Conservation (phyloP, 164 flowering plant species). For the Stephania cephalantha region DNA sequence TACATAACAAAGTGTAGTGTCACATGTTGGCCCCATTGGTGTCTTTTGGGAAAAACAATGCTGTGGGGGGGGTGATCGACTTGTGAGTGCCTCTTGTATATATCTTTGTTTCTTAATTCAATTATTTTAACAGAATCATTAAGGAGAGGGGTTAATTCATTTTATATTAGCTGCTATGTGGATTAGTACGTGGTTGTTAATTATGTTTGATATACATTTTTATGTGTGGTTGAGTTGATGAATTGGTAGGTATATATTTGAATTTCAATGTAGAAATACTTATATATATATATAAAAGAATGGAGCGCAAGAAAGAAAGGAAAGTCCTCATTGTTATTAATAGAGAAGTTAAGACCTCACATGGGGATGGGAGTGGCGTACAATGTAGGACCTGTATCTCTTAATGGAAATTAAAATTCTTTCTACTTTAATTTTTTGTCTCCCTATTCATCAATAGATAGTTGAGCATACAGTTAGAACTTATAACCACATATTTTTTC, state of each 20-base stretch:
- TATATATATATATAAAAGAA: too few species aligned
- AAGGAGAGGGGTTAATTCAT: background rate
- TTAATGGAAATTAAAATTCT: too few species aligned
- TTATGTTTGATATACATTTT: too few species aligned
- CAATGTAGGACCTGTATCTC: background rate
- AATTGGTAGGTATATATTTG: too few species aligned
- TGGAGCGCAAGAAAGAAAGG: background rate
- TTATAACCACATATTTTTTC: background rate
- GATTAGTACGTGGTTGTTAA: too few species aligned
- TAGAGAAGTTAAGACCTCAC: background rate
- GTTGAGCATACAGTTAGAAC: background rate
- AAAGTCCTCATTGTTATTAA: background rate
- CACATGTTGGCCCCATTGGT: background rate
- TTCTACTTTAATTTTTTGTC: background rate
- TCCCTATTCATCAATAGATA: too few species aligned
- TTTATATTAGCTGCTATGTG: too few species aligned
- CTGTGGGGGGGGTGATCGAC: too few species aligned
- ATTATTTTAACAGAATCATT: too few species aligned
- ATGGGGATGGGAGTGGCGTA: background rate
- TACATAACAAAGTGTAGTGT: background rate
- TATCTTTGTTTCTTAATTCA: background rate
- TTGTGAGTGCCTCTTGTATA: background rate
- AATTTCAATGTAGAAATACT: too few species aligned
- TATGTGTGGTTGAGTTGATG: too few species aligned
- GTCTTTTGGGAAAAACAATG: background rate